Percentiles rank a stretch among this genome's conserved stretches.
These are phyloP conservation scores for Lecanosticta acicola DNA, from an alignment of 2,329 filamentous ascomycete genomes.

Conservation along the genomic window DNA sequence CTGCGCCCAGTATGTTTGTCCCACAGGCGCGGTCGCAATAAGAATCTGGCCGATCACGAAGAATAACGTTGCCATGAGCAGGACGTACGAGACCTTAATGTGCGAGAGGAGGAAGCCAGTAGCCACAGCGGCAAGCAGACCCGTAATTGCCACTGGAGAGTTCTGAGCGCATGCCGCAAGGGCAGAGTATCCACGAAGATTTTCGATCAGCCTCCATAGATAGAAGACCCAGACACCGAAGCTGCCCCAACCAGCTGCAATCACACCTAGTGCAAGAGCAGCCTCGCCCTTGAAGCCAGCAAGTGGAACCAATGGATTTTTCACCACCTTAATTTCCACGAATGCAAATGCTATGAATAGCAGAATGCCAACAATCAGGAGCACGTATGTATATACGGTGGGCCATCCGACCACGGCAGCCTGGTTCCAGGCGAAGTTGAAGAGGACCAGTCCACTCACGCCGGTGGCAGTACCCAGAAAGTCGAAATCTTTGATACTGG, in stretches of 20 bases:
- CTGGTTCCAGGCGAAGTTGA: conserved; percentile 30
- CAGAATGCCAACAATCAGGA: conserved; percentile 24
- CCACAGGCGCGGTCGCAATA: conserved; percentile 28
- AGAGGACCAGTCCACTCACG: conserved; percentile 26
- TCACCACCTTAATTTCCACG: conserved; percentile 21
- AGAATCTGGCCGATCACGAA: conserved; percentile 33
- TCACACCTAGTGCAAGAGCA: conserved; percentile 22
- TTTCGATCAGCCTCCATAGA: conserved; percentile 30
- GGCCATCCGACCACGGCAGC: conserved; percentile 27
- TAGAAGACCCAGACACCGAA: conserved; percentile 36
- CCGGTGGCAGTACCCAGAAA: conserved; percentile 24
- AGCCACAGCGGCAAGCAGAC: conserved; percentile 31
- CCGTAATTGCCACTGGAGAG: conserved; percentile 30
- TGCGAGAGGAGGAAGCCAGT: conserved; percentile 35
- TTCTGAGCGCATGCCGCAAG: conserved; percentile 31
- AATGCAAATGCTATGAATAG: conserved; percentile 22
- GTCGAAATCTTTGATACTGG: conserved; percentile 20
- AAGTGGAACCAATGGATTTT: conserved; percentile 20
- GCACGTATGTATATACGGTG: conserved; percentile 23
- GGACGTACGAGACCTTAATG: conserved; percentile 32
- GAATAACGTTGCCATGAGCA: conserved; percentile 33
- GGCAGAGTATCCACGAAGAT: conserved; percentile 27
- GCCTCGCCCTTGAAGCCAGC: conserved; percentile 22
- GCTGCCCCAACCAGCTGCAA: conserved; percentile 26
- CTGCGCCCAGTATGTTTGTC: conserved; percentile 35